Conservation (phyloP, 2,329 filamentous ascomycete genomes). For the Colletotrichum higginsianum region DNA sequence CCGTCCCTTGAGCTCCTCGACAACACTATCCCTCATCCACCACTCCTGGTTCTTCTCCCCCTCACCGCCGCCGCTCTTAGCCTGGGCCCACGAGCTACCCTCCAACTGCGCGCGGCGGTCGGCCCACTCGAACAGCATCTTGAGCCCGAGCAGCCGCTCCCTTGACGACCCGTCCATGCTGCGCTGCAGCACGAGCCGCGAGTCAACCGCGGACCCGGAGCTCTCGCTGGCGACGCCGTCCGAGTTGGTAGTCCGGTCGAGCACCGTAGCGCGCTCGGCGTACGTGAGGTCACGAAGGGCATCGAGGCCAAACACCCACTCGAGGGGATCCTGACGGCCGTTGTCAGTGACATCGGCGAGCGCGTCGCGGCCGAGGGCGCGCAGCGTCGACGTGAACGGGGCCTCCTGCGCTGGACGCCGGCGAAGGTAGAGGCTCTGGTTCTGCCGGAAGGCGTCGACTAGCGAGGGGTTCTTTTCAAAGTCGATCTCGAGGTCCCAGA, state of each 20-base stretch:
- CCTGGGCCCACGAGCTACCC: slow-evolving; percentile 43
- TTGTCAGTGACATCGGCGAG: slow-evolving; percentile 47
- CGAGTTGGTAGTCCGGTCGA: slow-evolving; percentile 66
- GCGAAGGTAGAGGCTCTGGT: slow-evolving; percentile 82
- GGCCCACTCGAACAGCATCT: slow-evolving; percentile 71
- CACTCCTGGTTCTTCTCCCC: slow-evolving; percentile 57
- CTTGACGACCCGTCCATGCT: slow-evolving; percentile 59
- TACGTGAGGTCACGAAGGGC: slow-evolving; percentile 69
- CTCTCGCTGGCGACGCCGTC: slow-evolving; percentile 61
- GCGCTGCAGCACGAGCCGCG: slow-evolving; percentile 76
- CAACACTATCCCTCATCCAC: slow-evolving; percentile 70
- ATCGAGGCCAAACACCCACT: slow-evolving; percentile 81
- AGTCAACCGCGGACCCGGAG: slow-evolving; percentile 72
- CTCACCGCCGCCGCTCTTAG: slow-evolving; percentile 31
- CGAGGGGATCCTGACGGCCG: slow-evolving; percentile 66
- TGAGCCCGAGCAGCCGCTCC: slow-evolving; percentile 63
- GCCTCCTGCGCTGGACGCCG: slow-evolving; percentile 78
- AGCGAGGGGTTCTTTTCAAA: slow-evolving; percentile 76
- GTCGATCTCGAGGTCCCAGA: slow-evolving; percentile 87
- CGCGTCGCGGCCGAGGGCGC: slow-evolving; percentile 72
- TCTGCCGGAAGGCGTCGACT: slow-evolving; percentile 73
- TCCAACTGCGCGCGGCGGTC: slow-evolving; percentile 59
- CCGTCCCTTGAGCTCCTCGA: slow-evolving; percentile 69
- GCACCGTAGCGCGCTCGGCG: slow-evolving; percentile 76
- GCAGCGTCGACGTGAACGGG: slow-evolving; percentile 81